Evolutionary conservation across 1,284 basidiomycete genomes (phyloP).

Genomic region (Anthracocystis panici-leucophaei): DNA sequence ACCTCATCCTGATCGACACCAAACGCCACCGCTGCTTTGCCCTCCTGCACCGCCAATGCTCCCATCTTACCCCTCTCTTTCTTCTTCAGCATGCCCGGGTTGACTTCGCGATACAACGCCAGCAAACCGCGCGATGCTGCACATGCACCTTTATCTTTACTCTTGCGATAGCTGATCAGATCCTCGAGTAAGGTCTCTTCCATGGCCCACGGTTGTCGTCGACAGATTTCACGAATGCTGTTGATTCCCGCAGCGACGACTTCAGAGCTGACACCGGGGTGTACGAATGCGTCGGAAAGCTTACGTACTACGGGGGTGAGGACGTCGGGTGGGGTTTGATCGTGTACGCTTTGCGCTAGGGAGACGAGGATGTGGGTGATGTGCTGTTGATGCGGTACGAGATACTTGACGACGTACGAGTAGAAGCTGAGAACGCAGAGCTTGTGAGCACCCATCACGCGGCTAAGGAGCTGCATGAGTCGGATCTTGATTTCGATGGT

Average conservation of each 20-base stretch:
- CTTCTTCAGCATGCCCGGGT: conserved; percentile 89
- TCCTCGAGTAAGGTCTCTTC: conserved; percentile 92
- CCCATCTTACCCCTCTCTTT: conserved; percentile 76
- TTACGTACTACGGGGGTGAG: conserved; percentile 90
- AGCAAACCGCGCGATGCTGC: conserved; percentile 88
- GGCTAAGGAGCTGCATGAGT: conserved; percentile 95
- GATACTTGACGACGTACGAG: conserved; percentile 91
- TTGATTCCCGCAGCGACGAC: conserved; percentile 97
- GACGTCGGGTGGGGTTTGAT: conserved; percentile 92
- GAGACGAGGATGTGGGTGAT: conserved; percentile 94
- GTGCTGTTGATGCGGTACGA: conserved; percentile 90
- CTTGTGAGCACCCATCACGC: conserved; percentile 93
- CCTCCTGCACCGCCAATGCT: conserved; percentile 58
- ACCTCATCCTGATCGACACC: conserved; percentile 80
- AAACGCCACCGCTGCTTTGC: conserved; percentile 74
- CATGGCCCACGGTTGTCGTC: conserved; percentile 94
- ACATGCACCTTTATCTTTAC: conserved; percentile 91
- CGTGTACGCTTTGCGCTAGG: conserved; percentile 94
- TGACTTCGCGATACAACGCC: conserved; percentile 94
- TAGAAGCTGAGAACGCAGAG: conserved; percentile 96
- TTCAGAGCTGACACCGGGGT: conserved; percentile 94
- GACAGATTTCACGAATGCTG: conserved; percentile 90
- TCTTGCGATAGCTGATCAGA: conserved; percentile 93
- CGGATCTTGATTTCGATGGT: conserved; percentile 96
- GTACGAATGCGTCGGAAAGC: conserved; percentile 94